Evolutionary conservation across 2,329 filamentous ascomycete species (phyloP), one percentile per base, ranked within the genome.

Genomic region (Elsinoe perseae): DNA sequence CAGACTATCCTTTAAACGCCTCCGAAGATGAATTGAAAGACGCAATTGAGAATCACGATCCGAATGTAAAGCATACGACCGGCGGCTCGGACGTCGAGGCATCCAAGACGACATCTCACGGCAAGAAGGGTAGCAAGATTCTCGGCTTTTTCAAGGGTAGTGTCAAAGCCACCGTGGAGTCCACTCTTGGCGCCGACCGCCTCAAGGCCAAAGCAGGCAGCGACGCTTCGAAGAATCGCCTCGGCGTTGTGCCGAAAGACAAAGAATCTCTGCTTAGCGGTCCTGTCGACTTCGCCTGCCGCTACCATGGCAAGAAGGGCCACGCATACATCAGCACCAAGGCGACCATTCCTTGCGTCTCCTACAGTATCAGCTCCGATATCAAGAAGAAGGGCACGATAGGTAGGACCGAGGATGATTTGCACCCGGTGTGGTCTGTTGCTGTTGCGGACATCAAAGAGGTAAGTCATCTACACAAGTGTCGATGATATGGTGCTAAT

Each of bases 251-350:
- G 0, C 80, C 80, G 1, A 75, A 73, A 7, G 64, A 71, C 25
- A 65, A 61, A 2, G 68, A 72, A 9, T 65, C 73, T 6, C 72
- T 77, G 1, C 69, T 72, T 4, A 70, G 74, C 1, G 88, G 89
- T 0, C 89, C 89, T 0, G 76, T 90, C 0, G 84, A 85, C n/a
- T 95, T 93, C 72, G 83, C 84, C 25, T 84, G 79, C 0, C 77
- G 89, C 3, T 87, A 78, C 64, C 76, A 83, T 18, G 87, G 89
- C 7, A 80, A 83, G 62, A 86, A 83, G 64, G 89, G 89, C 0
- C 80, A 86, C 58, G 80, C 84, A 0, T 89, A 87, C 64, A 82
- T 93, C 60, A 82, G 80, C 0, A 81, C 80, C 0, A 80, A 80
- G 32, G 80, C 84, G 0, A 86, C 84, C 0, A 82, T 82, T 4